A percentile compares a stretch with the other conserved stretches of the same genome.
Conservation (phyloP, 2,329 filamentous ascomycete species). For the Boeremia exigua region DNA sequence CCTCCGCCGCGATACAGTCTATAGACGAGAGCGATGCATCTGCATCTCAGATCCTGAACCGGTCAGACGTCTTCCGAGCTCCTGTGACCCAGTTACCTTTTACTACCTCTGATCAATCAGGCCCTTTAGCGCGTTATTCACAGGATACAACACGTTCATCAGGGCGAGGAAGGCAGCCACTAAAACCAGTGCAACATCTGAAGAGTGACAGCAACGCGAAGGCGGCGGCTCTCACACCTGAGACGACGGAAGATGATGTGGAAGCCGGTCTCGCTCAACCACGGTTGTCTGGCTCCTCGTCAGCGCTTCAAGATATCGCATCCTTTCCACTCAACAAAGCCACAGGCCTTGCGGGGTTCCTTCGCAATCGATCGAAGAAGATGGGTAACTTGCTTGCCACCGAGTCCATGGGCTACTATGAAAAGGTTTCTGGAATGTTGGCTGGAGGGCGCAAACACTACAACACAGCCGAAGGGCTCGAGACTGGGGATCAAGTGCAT, state of each 20-base stretch:
- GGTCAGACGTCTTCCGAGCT: constrained; percentile 86
- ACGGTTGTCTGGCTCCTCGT: constrained; percentile 53
- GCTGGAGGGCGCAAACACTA: constrained; percentile 91
- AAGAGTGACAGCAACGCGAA: constrained; percentile 21
- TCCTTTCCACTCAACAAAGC: constrained; percentile 83
- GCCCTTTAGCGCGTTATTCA: constrained; percentile 36
- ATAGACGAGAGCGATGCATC: constrained; percentile 76
- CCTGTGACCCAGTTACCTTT: constrained; percentile 64
- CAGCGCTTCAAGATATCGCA: constrained; percentile 67
- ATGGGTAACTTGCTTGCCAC: constrained; percentile 84
- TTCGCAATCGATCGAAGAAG: constrained; percentile 77
- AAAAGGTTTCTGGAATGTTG: constrained; percentile 98
- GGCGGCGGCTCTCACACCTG: neutral
- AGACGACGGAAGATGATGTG: constrained; percentile 25
- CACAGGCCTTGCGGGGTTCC: constrained; percentile 79
- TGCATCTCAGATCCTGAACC: constrained; percentile 86
- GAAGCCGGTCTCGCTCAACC: constrained; percentile 31
- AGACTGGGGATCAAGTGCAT: constrained; percentile 67
- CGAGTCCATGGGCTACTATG: constrained; percentile 94
- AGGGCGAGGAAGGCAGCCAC: constrained; percentile 24
- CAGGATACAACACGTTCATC: constrained; percentile 49
- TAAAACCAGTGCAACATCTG: constrained; percentile 19
- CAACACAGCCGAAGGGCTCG: constrained; percentile 70
- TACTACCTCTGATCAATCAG: constrained; percentile 31
- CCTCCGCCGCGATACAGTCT: constrained; percentile 67